Percentiles rank a stretch among this genome's conserved stretches.
Conservation (phyloP, 1,284 basidiomycete species). For the Cryptococcus sp. region DNA sequence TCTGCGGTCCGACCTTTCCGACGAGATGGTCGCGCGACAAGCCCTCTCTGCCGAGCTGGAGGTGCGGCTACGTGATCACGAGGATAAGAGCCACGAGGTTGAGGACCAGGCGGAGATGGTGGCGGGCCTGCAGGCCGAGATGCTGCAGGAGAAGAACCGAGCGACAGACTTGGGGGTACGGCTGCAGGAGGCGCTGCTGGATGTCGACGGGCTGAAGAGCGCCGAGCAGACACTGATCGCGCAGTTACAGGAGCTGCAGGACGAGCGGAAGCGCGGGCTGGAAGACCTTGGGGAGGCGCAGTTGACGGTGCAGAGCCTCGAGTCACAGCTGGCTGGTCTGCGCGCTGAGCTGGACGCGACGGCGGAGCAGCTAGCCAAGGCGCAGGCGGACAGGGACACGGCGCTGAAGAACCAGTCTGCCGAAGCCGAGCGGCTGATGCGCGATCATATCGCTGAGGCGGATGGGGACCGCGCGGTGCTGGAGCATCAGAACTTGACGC, state of each 20-base stretch:
- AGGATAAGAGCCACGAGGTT: slow-evolving; percentile 30
- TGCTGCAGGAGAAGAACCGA: slow-evolving; percentile 56
- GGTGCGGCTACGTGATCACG: slow-evolving; percentile 31
- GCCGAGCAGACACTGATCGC: slow-evolving; percentile 53
- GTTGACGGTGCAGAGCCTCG: slow-evolving; percentile 65
- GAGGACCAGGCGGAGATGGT: slow-evolving; percentile 38
- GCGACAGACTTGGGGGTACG: slow-evolving; percentile 54
- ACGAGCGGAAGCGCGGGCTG: slow-evolving; percentile 67
- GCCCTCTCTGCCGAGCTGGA: slow-evolving; percentile 36
- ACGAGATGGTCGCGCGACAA: slow-evolving; percentile 41
- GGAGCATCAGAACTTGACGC: slow-evolving; percentile 77
- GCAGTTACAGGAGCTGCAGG: slow-evolving; percentile 63
- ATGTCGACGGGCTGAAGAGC: slow-evolving; percentile 58
- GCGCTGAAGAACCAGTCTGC: slow-evolving; percentile 67
- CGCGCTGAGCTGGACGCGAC: slow-evolving; percentile 45
- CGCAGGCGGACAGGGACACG: slow-evolving; percentile 68
- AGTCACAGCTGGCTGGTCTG: slow-evolving; percentile 60
- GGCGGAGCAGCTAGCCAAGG: slow-evolving; percentile 62
- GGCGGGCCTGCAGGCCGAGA: slow-evolving; percentile 50
- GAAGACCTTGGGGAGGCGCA: slow-evolving; percentile 70
- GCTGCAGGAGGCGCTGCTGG: slow-evolving; percentile 62
- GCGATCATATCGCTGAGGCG: slow-evolving; percentile 84
- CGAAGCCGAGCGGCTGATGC: slow-evolving; percentile 76
- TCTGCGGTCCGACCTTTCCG: slow-evolving; percentile 37
- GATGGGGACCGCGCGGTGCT: slow-evolving; percentile 85